A percentile compares a stretch with the other conserved stretches of the same genome.
Evolutionary conservation across 2,329 filamentous ascomycete species (phyloP).

Genomic region (Cryphonectria carpinicola): DNA sequence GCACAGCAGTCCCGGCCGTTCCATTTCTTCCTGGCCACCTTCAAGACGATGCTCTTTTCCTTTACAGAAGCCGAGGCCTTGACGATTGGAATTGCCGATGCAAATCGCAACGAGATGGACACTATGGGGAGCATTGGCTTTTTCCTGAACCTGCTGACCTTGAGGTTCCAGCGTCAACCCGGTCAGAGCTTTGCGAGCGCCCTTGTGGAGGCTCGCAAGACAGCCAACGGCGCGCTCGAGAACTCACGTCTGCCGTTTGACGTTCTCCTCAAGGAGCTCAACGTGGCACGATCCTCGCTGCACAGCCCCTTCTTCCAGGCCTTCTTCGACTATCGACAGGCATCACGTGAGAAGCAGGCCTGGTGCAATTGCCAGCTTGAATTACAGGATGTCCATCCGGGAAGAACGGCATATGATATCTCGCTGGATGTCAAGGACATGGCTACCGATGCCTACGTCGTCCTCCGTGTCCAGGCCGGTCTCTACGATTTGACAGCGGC

Average conservation of each 20-base stretch:
- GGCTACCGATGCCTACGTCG: neutral
- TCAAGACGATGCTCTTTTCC: conserved; percentile 34
- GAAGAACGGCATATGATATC: conserved; percentile 7
- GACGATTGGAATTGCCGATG: conserved; percentile 52
- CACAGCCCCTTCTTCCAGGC: conserved; percentile 55
- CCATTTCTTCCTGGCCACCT: conserved; percentile 50
- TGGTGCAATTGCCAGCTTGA: conserved; percentile 7
- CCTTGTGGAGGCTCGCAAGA: conserved; percentile 33
- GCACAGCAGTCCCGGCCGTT: conserved; percentile 36
- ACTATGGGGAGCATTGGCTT: conserved; percentile 45
- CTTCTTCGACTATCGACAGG: conserved; percentile 39
- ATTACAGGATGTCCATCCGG: conserved; percentile 31
- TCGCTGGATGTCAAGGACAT: neutral
- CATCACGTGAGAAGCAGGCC: conserved; percentile 31
- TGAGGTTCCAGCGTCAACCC: conserved; percentile 41
- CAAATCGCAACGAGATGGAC: conserved; percentile 43
- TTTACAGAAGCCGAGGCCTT: conserved; percentile 29
- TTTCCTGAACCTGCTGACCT: conserved; percentile 53
- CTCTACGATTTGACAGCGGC: conserved; percentile 2
- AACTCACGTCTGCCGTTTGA: conserved; percentile 54
- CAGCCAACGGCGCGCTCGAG: conserved; percentile 42
- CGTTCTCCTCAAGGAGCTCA: conserved; percentile 48
- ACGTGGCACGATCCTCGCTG: conserved; percentile 42
- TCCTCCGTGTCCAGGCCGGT: neutral
- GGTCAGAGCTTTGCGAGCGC: conserved; percentile 39